Evolutionary conservation across 169 alveolate genomes (phyloP).

Genomic region (Plasmodium billcollinsi): DNA sequence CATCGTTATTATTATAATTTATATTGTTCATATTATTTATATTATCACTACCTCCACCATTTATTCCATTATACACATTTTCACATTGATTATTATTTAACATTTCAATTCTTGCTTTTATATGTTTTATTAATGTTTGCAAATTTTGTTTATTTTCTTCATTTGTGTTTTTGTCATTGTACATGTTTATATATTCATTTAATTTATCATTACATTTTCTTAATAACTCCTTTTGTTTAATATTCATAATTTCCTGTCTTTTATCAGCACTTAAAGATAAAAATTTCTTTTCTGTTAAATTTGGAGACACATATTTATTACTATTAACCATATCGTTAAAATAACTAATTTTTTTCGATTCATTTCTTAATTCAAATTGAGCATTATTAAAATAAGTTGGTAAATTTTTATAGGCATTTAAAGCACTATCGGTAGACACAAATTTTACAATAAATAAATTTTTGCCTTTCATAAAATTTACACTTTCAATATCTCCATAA

Average conservation of each 20-base stretch:
- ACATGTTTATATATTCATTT: conserved; percentile 63
- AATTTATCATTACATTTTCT: conserved; percentile 69
- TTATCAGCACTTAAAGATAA: conserved; percentile 60
- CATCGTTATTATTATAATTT: not conserved
- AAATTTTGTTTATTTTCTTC: conserved; percentile 32
- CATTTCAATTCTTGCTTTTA: conserved; percentile 34
- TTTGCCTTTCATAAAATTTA: conserved; percentile 66
- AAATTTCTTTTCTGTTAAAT: conserved; percentile 47
- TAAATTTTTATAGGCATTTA: conserved; percentile 49
- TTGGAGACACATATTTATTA: conserved; percentile 62
- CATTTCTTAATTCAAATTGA: conserved; percentile 53
- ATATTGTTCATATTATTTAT: conserved; percentile 6
- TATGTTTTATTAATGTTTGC: conserved; percentile 44
- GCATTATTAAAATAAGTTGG: conserved; percentile 52
- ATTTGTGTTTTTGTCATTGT: conserved; percentile 38
- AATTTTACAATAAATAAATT: conserved; percentile 62
- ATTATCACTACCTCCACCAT: not conserved
- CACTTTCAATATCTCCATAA: conserved; percentile 66
- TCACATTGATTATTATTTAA: conserved; percentile 59
- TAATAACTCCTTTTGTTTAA: conserved; percentile 66
- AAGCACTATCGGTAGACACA: conserved; percentile 43
- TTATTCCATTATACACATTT: not conserved
- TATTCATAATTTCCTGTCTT: conserved; percentile 51
- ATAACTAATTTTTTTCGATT: conserved; percentile 64
- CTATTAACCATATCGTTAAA: conserved; percentile 71